A percentile compares a stretch with the other conserved stretches of the same genome.
These are phyloP conservation scores for Euphorbia corollata DNA, from an alignment of 441 rosid genomes.

Conservation along the genomic window DNA sequence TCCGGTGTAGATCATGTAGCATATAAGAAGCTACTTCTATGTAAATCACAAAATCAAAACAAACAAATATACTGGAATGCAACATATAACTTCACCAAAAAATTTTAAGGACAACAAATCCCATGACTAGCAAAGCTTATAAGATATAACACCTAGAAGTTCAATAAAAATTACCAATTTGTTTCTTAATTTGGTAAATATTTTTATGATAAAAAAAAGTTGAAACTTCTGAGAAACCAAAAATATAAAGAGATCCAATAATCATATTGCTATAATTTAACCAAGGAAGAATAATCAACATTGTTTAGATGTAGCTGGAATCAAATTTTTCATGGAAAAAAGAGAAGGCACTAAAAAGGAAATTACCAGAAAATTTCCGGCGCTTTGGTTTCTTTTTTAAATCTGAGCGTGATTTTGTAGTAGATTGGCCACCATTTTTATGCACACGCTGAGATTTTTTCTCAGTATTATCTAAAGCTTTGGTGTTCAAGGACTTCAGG, in stretches of 20 bases:
- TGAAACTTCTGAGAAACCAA: not conserved
- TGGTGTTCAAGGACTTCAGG: constrained; percentile 28
- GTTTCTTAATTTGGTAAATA: not conserved
- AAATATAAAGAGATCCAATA: no score
- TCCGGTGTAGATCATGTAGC: not conserved
- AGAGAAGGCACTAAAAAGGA: constrained; percentile 3
- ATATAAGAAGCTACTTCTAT: not conserved
- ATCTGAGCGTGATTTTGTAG: constrained; percentile 37
- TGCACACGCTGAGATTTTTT: constrained; percentile 20
- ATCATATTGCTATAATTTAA: not conserved
- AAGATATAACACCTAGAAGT: not conserved
- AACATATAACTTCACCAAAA: not conserved
- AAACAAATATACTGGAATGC: not conserved
- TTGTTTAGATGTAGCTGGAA: not conserved
- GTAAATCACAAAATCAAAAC: not conserved
- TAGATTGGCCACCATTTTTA: constrained; percentile 31
- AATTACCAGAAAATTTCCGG: constrained; percentile 50
- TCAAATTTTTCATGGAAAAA: not conserved
- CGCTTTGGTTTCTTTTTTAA: constrained; percentile 54
- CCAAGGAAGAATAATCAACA: not conserved
- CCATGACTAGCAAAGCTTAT: not conserved
- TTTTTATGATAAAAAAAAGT: not conserved
- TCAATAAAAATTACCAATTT: not conserved
- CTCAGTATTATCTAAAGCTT: constrained; percentile 18
- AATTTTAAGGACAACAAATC: no score